Conservation (phyloP, 2,329 filamentous ascomycete genomes). For the Akanthomyces uredinophilus region DNA sequence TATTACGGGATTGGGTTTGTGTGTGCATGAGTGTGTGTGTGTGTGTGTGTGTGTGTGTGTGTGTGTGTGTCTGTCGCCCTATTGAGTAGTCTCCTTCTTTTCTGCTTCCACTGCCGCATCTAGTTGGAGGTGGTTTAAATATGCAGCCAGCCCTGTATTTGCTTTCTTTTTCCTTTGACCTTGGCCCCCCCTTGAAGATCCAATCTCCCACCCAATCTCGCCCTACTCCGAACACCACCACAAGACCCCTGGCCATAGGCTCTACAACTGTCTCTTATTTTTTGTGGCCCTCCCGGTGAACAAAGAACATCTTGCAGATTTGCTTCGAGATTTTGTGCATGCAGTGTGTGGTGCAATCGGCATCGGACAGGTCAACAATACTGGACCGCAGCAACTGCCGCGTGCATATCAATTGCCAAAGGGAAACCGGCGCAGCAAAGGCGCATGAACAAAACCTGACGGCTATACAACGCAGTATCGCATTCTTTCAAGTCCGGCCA, state of each 20-base stretch:
- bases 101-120: too few relatives aligned
- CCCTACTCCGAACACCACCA: neutral
- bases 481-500: too few relatives aligned
- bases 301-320: neutral
- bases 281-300: neutral
- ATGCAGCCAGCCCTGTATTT: constrained; percentile 1
- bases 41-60: too few relatives aligned
- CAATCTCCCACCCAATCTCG: constrained; percentile 5
- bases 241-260: neutral
- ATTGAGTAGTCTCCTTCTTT: neutral
- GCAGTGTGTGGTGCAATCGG: too few relatives aligned
- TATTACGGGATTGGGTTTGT: neutral
- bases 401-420: neutral
- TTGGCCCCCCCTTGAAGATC: neutral
- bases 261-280: neutral
- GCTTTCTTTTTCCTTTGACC: neutral
- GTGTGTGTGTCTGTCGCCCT: neutral
- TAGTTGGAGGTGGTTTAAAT: neutral
- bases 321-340: neutral
- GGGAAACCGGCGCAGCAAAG: neutral
- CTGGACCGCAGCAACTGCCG: neutral
- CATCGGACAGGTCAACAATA: too few relatives aligned
- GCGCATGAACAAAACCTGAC: too few relatives aligned
- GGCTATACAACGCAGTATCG: too few relatives aligned
- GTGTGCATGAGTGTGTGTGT: neutral